Base-by-base conservation (phyloP, 2,329 filamentous ascomycete genomes). In the Ascochyta clinopodiicola region DNA sequence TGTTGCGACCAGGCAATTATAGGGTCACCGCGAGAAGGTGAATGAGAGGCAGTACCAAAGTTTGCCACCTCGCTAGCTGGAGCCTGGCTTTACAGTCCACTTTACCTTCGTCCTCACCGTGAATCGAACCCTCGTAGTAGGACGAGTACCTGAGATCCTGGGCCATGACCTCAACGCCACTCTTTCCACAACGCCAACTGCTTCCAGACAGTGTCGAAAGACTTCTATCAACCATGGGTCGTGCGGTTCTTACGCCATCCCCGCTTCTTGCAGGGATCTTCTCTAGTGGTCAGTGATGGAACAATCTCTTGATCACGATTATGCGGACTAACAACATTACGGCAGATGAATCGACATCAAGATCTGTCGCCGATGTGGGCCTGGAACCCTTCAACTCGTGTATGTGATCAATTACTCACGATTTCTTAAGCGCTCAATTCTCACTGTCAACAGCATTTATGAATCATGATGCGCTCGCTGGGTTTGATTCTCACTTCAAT, bases 221-320 rank as follows among this genome's bases (percentile, higher is more conserved):
- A 1, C 24, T 2, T 19, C 15, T 22, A 31, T 12, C 15, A 24
- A 21, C 9, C 0, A 63, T 63, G 61, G 35, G 35, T 0, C 17
- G 12, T 1, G 4, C 48, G 0, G 60, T 39, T 12, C 57, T 51
- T 4, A 64, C 57, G 9, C 61, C 61, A 1, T 64, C 61, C n/a
- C 61, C 60, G 0, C n/a, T 22, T 1, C 22, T 4, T n/a, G 5
- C 4, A n/a, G 13, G 3, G 27, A 7, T 9, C 4, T 9, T 9
- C 8, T 10, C 27, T 9, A 29, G 27, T 29, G 27, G 10, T 29
- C 9, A 24, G 22, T 24, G 6, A 4, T 6, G 4, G 6, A 6
- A 6, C 4, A 24, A 24, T 24, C 22, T 24, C 4, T 24, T 29
- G 27, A 29, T 29, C 27, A 29, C 2, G 27, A 27, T 9, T 7